Conservation (phyloP, 352 stramenopile species). For the Globisporangium perplexum region DNA sequence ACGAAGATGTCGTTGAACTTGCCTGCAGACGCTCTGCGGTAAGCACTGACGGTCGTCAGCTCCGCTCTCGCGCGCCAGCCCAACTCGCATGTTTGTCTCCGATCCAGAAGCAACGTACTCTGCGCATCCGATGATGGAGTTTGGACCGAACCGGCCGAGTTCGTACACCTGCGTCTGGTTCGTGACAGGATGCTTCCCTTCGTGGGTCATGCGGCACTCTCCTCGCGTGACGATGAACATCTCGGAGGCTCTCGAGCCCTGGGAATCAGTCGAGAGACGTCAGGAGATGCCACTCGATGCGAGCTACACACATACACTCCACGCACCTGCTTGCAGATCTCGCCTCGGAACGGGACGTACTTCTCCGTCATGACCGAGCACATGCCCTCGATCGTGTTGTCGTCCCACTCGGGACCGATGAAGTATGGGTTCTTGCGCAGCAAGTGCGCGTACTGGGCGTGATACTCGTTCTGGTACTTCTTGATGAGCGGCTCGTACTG, state of each 20-base stretch:
- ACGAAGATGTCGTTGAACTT: conserved; percentile 81
- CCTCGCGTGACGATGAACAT: conserved; percentile 73
- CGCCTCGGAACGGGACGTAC: conserved; percentile 56
- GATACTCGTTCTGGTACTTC: conserved; percentile 82
- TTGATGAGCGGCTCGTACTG: conserved; percentile 80
- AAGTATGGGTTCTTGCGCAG: conserved; percentile 77
- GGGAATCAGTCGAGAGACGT: neutral
- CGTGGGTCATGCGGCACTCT: conserved; percentile 68
- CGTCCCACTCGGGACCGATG: conserved; percentile 70
- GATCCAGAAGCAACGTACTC: conserved; percentile 39
- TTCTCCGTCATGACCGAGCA: conserved; percentile 84
- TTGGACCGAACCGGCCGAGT: conserved; percentile 63
- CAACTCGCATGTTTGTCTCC: too few species aligned
- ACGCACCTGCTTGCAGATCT: conserved; percentile 74
- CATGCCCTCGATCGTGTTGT: conserved; percentile 80
- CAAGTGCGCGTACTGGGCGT: conserved; percentile 74
- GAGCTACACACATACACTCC: neutral
- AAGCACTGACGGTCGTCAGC: neutral
- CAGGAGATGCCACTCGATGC: neutral
- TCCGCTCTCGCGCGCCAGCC: neutral
- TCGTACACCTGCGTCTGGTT: conserved; percentile 54
- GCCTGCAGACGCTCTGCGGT: conserved; percentile 54
- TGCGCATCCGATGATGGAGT: conserved; percentile 71
- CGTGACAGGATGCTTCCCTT: conserved; percentile 73
- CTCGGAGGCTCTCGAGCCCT: conserved; percentile 64